Evolutionary conservation across 192 early-diverging fungal genomes (phyloP).

Genomic region (Mortierella antarctica): DNA sequence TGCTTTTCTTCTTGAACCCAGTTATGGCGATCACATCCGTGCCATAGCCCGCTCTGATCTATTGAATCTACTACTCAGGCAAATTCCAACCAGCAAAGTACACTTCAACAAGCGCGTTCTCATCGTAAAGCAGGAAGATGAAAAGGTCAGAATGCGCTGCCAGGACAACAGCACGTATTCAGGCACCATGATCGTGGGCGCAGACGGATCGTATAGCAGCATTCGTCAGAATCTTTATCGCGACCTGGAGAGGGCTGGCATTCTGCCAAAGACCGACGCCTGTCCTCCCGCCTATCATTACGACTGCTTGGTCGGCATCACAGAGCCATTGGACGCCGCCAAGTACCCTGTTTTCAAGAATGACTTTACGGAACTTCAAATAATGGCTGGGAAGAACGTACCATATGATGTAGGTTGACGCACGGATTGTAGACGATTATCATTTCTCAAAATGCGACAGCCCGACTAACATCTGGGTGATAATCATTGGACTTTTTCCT

Average conservation of each 20-base stretch:
- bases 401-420: slow-evolving; percentile 18
- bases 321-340: slow-evolving; percentile 8
- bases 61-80: slow-evolving; percentile 8
- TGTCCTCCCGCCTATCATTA: slow-evolving; percentile 18
- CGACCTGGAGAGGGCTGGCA: background rate
- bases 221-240: slow-evolving; percentile 26
- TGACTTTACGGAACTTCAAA: slow-evolving; percentile 24
- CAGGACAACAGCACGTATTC: slow-evolving; percentile 10
- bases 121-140: slow-evolving; percentile 16
- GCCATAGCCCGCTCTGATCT: slow-evolving; percentile 17
- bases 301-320: slow-evolving; percentile 27
- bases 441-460: no score
- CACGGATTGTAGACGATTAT: background rate
- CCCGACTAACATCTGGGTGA: no score
- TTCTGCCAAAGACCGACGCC: slow-evolving; percentile 10
- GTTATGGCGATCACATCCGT: slow-evolving; percentile 20
- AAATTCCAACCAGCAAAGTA: slow-evolving; percentile 11
- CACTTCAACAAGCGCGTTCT: slow-evolving; percentile 21
- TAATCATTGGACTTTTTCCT: background rate
- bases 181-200: slow-evolving; percentile 28
- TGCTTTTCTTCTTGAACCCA: background rate
- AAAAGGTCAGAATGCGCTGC: slow-evolving; percentile 16
- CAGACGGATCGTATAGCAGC: slow-evolving; percentile 35
- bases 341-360: slow-evolving; percentile 21
- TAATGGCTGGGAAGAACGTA: slow-evolving; percentile 3